These are phyloP conservation scores for Dictyostelium firmibasis DNA, from an alignment of 78 protist species.

Conservation along the genomic window DNA sequence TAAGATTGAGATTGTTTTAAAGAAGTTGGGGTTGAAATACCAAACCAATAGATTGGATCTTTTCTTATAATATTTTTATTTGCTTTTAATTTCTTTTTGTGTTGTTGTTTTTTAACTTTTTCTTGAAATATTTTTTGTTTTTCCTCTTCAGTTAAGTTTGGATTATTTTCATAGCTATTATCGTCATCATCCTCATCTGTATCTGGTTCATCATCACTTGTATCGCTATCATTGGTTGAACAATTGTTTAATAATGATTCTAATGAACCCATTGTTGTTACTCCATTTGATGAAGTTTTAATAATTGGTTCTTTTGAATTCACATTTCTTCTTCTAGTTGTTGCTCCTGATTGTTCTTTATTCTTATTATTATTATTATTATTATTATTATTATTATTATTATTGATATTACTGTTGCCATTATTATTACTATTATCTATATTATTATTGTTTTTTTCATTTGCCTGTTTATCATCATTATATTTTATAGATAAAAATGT, in stretches of 20 bases:
- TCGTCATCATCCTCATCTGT: conserved; percentile 9
- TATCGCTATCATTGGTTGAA: not conserved
- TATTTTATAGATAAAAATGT: not conserved
- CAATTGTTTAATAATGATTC: not conserved
- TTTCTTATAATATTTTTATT: conserved; percentile 20
- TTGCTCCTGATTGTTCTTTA: not conserved
- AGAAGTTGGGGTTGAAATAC: conserved; percentile 41
- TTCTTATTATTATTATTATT: not conserved
- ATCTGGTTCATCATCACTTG: not conserved
- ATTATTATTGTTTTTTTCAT: not conserved
- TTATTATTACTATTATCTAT: not conserved
- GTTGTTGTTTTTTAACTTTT: not conserved
- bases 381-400: not conserved
- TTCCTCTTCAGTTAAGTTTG: not conserved
- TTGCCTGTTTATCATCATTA: not conserved
- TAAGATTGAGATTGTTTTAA: conserved; percentile 67
- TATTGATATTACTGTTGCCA: too few species aligned
- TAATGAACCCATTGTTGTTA: conserved; percentile 6
- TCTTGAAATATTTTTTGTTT: not conserved
- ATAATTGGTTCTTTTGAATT: not conserved
- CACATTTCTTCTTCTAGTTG: conserved; percentile 19
- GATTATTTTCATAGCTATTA: not conserved
- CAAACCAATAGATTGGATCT: conserved; percentile 74
- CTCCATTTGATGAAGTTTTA: not conserved
- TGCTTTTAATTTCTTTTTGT: conserved; percentile 24